Percentiles rank a stretch among this genome's conserved stretches.
These are phyloP conservation scores for Yarrowia sp. DNA, from an alignment of 805 yeast genomes.

Conservation along the genomic window DNA sequence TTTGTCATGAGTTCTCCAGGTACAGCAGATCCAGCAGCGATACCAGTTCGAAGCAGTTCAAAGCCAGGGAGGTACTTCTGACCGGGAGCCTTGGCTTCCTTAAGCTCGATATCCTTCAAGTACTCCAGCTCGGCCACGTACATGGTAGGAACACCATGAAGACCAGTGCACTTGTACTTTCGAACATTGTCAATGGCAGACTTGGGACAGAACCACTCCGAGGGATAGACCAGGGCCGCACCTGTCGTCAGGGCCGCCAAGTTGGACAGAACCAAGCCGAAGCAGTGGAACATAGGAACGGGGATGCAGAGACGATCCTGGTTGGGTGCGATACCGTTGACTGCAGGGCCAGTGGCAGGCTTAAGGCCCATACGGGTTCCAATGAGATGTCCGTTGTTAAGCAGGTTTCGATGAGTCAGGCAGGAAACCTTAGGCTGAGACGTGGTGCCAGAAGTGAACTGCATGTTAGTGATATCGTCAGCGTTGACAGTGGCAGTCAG, in stretches of 20 bases:
- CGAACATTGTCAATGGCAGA: conserved; percentile 44
- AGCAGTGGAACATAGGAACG: conserved; percentile 50
- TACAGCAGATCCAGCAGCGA: conserved; percentile 49
- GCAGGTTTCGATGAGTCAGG: conserved; percentile 45
- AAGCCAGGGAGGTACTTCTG: conserved; percentile 41
- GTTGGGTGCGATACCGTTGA: conserved; percentile 39
- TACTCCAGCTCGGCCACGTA: conserved; percentile 47
- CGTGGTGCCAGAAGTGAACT: conserved; percentile 50
- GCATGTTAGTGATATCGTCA: conserved; percentile 47
- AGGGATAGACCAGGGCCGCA: conserved; percentile 45
- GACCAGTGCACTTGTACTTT: conserved; percentile 45
- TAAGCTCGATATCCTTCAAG: conserved; percentile 41
- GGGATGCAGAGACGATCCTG: conserved; percentile 47
- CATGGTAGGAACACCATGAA: conserved; percentile 50
- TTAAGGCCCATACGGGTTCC: conserved; percentile 46
- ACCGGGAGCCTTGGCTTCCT: conserved; percentile 38
- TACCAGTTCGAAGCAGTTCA: conserved; percentile 47
- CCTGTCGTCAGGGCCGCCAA: conserved; percentile 46
- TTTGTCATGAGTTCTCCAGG: conserved; percentile 47
- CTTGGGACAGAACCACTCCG: conserved; percentile 46
- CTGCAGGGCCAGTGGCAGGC: conserved; percentile 42
- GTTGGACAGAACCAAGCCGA: conserved; percentile 48
- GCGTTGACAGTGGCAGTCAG: conserved; percentile 36
- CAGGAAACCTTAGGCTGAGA: conserved; percentile 47
- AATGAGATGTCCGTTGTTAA: conserved; percentile 47